Evolutionary conservation across 2,329 filamentous ascomycete genomes (phyloP), one percentile per base, ranked within the genome.

Genomic region (Exophiala xenobiotica): DNA sequence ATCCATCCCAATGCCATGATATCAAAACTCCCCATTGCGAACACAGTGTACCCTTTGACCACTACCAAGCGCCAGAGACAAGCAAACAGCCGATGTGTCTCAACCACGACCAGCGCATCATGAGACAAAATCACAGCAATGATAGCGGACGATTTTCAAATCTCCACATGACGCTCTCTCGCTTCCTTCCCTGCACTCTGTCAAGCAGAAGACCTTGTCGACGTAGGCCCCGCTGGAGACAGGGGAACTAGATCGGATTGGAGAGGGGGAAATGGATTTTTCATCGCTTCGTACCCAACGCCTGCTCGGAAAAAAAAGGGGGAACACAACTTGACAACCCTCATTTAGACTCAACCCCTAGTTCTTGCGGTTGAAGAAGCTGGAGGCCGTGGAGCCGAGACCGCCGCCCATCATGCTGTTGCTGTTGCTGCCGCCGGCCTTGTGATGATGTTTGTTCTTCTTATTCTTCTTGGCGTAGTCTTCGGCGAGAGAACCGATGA

Each of bases 401-500:
- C n/a, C n/a, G n/a, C n/a, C n/a, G n/a, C n/a, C n/a, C n/a, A n/a
- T n/a, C n/a, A n/a, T n/a, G n/a, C n/a, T n/a, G n/a, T n/a, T n/a
- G n/a, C n/a, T n/a, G n/a, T n/a, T 38, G 47, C 37, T 52, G 39
- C 20, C 24, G 20, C 14, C 20, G 39, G 19, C 19, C 9, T 29
- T 54, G 12, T 40, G 35, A 16, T 18, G n/a, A 18, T 57, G 51
- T 26, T 51, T 48, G 18, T 62, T 50, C 45, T 61, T 61, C 44
- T 64, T 63, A 43, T 68, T 63, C 60, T 68, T 67, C 58, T 72
- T 71, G 46, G 68, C 54, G 16, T 69, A 69, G 49, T 76, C 74
- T 58, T 77, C 70, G 4, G 71, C 66, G 46, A 75, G 64, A 54
- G 68, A 71, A 41, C 74, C 74, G 6, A 72, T 65, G 55, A 76